Evolutionary conservation across 2,329 filamentous ascomycete genomes (phyloP).

Genomic region (Podosphaera fusca): DNA sequence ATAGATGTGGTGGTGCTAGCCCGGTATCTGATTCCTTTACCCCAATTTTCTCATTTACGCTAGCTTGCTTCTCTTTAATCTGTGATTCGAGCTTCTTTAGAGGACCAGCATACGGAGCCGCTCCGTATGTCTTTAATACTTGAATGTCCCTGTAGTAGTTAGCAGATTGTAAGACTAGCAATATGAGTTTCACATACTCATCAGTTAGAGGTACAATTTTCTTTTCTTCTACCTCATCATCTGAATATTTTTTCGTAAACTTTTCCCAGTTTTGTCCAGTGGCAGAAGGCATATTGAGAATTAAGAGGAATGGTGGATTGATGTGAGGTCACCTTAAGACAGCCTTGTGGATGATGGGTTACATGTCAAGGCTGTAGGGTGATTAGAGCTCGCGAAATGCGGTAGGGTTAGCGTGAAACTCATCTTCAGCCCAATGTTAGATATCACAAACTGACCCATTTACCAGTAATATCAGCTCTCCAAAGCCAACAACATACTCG

Average conservation of each 20-base stretch:
- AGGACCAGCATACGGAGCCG: constrained; percentile 78
- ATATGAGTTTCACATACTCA: constrained; percentile 41
- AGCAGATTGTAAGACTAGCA: constrained; percentile 7
- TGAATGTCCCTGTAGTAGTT: constrained; percentile 64
- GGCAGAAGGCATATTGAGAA: constrained; percentile 1
- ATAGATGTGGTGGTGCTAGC: constrained; percentile 90
- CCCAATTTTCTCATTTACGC: constrained; percentile 95
- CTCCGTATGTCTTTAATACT: constrained; percentile 96
- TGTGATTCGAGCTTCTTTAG: constrained; percentile 97
- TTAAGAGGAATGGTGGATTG: background rate
- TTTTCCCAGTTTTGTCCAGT: constrained; percentile 84
- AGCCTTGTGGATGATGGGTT: too few relatives aligned
- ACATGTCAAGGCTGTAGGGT: too few relatives aligned
- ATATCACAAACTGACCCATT: too few relatives aligned
- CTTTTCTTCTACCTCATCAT: constrained; percentile 96
- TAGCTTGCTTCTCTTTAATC: constrained; percentile 97
- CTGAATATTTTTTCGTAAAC: constrained; percentile 89
- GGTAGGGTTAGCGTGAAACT: too few relatives aligned
- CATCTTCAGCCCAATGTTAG: too few relatives aligned
- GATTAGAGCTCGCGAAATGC: too few relatives aligned
- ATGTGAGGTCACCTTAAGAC: too few relatives aligned
- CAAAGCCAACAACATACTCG: too few relatives aligned
- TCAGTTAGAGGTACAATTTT: constrained; percentile 95
- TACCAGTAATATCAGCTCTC: too few relatives aligned
- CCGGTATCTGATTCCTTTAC: constrained; percentile 96